A percentile compares a stretch with the other conserved stretches of the same genome.
Evolutionary conservation across 2,329 filamentous ascomycete genomes (phyloP).

Genomic region (Nemania abortiva): DNA sequence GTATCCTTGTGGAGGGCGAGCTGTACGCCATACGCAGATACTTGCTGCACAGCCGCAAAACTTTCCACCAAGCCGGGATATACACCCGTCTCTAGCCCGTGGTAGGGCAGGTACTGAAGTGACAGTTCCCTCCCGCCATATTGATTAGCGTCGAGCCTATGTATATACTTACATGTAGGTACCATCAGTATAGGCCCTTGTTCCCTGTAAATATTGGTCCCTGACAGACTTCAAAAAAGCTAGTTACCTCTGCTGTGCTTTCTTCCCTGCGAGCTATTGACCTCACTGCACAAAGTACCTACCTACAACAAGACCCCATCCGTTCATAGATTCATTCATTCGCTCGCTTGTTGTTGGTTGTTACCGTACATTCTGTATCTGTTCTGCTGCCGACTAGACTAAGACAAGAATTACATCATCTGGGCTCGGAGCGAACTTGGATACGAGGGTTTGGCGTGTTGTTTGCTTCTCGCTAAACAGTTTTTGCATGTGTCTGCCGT

Average conservation of each 20-base stretch:
- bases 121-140: constrained; percentile 9
- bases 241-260: background rate
- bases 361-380: constrained; percentile 4
- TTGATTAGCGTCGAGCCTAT: background rate
- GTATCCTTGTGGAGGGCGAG: background rate
- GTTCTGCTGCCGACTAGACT: background rate
- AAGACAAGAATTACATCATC: constrained; percentile 24
- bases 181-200: constrained; percentile 9
- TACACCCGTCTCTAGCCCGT: background rate
- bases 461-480: constrained; percentile 32
- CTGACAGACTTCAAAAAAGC: background rate
- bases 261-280: background rate
- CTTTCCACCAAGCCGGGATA: constrained; percentile 2
- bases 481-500: constrained; percentile 17
- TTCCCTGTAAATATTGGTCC: constrained; percentile 25
- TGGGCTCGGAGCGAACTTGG: background rate
- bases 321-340: constrained; percentile 3
- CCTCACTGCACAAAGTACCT: background rate
- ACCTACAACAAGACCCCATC: background rate
- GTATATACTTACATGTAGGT: background rate
- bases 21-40: no score
- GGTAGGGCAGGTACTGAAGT: no score
- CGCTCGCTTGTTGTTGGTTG: background rate
- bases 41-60: background rate
- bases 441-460: constrained; percentile 31